A percentile compares a stretch with the other conserved stretches of the same genome.
Evolutionary conservation across 2,329 filamentous ascomycete genomes (phyloP).

Genomic region (Cladosporium colombiae): DNA sequence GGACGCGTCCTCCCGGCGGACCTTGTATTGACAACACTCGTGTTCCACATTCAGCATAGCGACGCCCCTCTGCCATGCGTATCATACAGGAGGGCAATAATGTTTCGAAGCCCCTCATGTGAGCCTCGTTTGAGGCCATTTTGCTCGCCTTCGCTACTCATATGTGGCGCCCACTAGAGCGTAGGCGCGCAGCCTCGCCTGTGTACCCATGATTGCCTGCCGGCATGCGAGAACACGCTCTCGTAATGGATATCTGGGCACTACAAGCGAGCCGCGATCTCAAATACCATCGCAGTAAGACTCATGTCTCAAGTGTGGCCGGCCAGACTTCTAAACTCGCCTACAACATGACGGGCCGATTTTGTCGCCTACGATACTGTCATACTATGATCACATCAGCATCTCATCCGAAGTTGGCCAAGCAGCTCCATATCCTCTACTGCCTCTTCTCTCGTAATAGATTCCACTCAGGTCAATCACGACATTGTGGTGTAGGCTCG

Average conservation of each 20-base stretch:
- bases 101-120: not conserved
- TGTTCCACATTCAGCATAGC: not conserved
- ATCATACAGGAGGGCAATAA: not conserved
- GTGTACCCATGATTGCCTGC: not conserved
- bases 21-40: constrained; percentile 13
- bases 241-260: not conserved
- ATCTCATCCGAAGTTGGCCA: not conserved
- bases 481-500: not conserved
- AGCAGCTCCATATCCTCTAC: not conserved
- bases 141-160: not conserved
- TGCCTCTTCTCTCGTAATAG: not conserved
- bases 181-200: not conserved
- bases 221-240: not conserved
- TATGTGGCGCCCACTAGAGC: not conserved
- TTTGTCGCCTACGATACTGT: not conserved
- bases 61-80: not conserved
- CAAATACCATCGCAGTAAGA: not conserved
- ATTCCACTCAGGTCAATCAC: not conserved
- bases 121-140: not conserved
- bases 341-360: not conserved
- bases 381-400: not conserved
- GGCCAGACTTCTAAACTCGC: not conserved
- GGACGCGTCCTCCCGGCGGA: constrained; percentile 17
- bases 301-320: not conserved
- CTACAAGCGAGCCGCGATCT: not conserved